Evolutionary conservation across 2,329 filamentous ascomycete genomes (phyloP), one percentile per base, ranked within the genome.

Genomic region (Beauveria sp.): DNA sequence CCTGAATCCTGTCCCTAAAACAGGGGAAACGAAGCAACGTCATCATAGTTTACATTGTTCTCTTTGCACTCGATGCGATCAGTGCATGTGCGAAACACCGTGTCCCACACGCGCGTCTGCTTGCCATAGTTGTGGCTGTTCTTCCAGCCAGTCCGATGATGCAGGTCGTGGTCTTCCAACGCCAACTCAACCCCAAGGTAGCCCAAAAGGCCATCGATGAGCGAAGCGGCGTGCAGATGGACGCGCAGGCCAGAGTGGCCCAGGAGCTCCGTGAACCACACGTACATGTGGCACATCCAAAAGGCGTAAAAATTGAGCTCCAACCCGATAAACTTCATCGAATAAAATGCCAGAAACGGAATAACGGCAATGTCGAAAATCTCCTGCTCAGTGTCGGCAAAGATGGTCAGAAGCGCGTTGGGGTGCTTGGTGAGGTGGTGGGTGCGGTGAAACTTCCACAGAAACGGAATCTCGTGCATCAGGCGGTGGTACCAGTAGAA

Each of bases 251-350:
- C 75, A 24, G 70, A 73, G 60, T 78, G 76, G 7, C 76, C 75
- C 20, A 69, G 66, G 4, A 77, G 56, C 63, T 78, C 76, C 14
- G 74, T 67, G 66, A 73, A 79, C 7, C 75, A 69, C 26, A 79
- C 69, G 53, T 76, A 79, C 61, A 75, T 69, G 60, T 78, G 73
- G 65, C 76, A 79, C 18, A 79, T 64, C 76, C 76, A 79, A 75
- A 74, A 77, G 38, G 78, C 75, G 51, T 79, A 78, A 65, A 80
- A 79, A 3, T 74, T 75, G 72, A 79, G 74, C 0, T 75, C 76
- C 7, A 78, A 40, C 0, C 76, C 75, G 40, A 70, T 9, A 2
- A 59, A n/a, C 58, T 70, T 73, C 42, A 78, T 60, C 1, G 69
- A 72, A 43, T 67, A 68, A 62, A 71, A 78, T 1, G 76, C 71